Evolutionary conservation across 495 filamentous ascomycete species (phyloP).

Genomic region (Neurospora tetrasperma): DNA sequence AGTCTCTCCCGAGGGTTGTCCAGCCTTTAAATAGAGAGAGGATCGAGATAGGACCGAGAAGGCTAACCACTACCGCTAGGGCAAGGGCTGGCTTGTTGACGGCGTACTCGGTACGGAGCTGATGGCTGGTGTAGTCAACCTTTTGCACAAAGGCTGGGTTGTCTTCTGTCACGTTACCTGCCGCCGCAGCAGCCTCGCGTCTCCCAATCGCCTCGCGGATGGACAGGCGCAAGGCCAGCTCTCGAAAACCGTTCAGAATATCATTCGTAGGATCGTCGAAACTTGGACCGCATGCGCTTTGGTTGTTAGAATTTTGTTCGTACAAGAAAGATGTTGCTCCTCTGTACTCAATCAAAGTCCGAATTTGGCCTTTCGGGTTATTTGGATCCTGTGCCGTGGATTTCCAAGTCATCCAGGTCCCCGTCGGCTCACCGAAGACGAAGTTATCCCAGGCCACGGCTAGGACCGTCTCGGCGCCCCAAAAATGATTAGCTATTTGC

Average conservation of each 20-base stretch:
- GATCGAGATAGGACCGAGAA: neutral
- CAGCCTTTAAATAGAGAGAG: neutral
- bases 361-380: neutral
- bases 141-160: neutral
- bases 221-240: neutral
- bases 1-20: neutral
- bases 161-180: no score
- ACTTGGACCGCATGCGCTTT: neutral
- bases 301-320: neutral
- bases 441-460: neutral
- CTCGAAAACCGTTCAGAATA: neutral
- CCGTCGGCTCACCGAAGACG: rapidly evolving
- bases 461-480: neutral
- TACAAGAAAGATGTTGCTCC: neutral
- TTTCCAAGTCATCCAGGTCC: neutral
- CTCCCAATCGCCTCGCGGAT: neutral
- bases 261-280: neutral
- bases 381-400: neutral
- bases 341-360: neutral
- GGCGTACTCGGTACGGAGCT: neutral
- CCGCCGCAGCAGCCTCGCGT: neutral
- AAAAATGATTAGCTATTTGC: neutral
- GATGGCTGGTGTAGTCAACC: neutral
- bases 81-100: neutral
- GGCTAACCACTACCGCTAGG: neutral